Base-by-base conservation (phyloP, 208 protist genomes). In the Wallacemonas rigidus region DNA sequence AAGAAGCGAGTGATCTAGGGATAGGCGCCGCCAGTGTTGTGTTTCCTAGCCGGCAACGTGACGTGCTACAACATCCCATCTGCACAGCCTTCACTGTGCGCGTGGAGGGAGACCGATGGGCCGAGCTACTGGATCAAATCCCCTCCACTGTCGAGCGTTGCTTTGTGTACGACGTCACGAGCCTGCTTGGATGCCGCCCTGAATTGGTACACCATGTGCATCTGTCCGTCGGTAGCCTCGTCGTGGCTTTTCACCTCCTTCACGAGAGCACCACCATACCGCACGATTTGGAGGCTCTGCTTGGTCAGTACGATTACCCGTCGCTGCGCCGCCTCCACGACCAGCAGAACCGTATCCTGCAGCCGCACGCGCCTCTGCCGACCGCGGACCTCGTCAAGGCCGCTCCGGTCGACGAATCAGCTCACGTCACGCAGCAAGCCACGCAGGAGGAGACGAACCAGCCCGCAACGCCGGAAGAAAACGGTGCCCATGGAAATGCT, bases 221-320 rank as follows among this genome's bases (percentile, higher is more conserved):
- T 4, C 39, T 71, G 53, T 51, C 67, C 11, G 3, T 61, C 14
- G 36, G 1, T 39, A 48, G 76, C 17, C 72, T 81, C 2, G 15
- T 56, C 15, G 44, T 81, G 1, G 6, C 57, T 55, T 76, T 67
- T 36, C 76, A 81, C 44, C 43, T 81, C 4, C 48, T 80, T 1
- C 71, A 76, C 56, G 70, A 80, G 53, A 48, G 62, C 1, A 67
- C 67, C 15, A 63, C 71, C 7, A 43, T 61, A 12, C 35, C 58
- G 44, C 57, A 73, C 41, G 67, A 76, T 1, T 48, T 75, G 11
- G 71, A 9, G 51, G 57, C 15, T 56, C 60, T 65, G 5, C 43
- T 65, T 4, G 50, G 41, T 6, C 43, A 54, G 48, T 56, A 70
- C 72, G 51, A 65, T 5, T 76, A 63, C 43, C 72, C 72, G 43